Evolutionary conservation across 371 early-diverging fungal genomes (phyloP), one percentile per base, ranked within the genome.

Genomic region (Funneliformis caledonium): DNA sequence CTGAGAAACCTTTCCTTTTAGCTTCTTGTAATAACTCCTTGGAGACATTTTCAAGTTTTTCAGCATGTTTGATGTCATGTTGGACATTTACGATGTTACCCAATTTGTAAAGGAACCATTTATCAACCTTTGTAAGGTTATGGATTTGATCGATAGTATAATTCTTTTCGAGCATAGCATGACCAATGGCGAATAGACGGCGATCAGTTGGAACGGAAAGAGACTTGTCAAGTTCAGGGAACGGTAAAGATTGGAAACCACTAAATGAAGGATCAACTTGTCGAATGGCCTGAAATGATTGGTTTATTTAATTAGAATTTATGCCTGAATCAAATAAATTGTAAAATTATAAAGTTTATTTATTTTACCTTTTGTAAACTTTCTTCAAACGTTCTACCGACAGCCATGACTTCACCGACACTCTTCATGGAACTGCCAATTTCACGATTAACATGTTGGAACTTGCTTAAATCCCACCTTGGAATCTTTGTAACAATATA

Each of bases 341-440:
- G 37, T 37, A 37, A 37, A 31, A 50, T 47, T 50, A 6, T 22
- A n/a, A 26, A 43, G n/a, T n/a, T n/a, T n/a, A n/a, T n/a, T n/a
- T n/a, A n/a, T n/a, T 22, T 64, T 64, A 77, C 77, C 77, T 98
- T 96, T 86, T 97, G 97, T 76, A 98, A 92, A 26, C 95, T 95
- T 87, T 98, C 98, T 87, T 98, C 97, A 83, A 97, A 98, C 64
- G 94, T 97, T 73, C 97, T 88, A 43, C 98, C 98, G 67, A 98
- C 93, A 12, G 96, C 93, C 98, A 97, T 98, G 37, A 97, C 97
- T 86, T 98, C 98, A 82, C 98, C 97, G 12, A 98, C 98, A 65
- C 91, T 91, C 88, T 97, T 98, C 98, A 98, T 98, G 2, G 95
- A 91, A 4, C 95, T 94, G 56, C 93, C 90, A 75, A 98, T 91